These are phyloP conservation scores for Canariomyces notabilis DNA, from an alignment of 2,329 filamentous ascomycete genomes.

Conservation along the genomic window DNA sequence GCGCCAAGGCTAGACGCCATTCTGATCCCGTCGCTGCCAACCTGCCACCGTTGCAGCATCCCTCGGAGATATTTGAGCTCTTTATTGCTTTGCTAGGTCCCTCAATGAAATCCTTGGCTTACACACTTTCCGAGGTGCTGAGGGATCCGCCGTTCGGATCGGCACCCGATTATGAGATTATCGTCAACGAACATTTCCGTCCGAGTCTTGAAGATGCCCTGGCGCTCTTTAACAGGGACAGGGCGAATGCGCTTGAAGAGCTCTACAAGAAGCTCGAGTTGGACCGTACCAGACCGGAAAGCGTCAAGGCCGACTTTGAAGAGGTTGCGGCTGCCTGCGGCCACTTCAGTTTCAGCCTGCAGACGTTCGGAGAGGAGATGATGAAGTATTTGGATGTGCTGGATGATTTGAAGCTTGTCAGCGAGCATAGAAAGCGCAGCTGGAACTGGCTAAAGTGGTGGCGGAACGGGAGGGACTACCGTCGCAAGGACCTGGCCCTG, in stretches of 20 bases:
- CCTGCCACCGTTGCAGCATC: slow-evolving; percentile 46
- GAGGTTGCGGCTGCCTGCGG: slow-evolving; percentile 97
- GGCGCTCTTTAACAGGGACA: slow-evolving; percentile 68
- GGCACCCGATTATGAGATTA: slow-evolving; percentile 62
- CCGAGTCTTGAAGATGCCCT: slow-evolving; percentile 77
- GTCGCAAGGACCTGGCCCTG: slow-evolving; percentile 21
- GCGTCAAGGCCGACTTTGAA: slow-evolving; percentile 87
- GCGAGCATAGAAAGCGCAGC: slow-evolving; percentile 55
- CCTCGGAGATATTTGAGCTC: slow-evolving; percentile 82
- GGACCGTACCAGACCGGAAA: slow-evolving; percentile 61
- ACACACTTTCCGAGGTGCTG: slow-evolving; percentile 82
- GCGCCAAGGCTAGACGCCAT: slow-evolving; percentile 6
- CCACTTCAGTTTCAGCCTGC: slow-evolving; percentile 88
- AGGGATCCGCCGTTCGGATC: slow-evolving; percentile 78
- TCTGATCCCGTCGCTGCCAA: slow-evolving; percentile 21
- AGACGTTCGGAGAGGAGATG: slow-evolving; percentile 88
- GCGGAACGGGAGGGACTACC: slow-evolving; percentile 32
- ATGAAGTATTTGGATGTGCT: slow-evolving; percentile 75
- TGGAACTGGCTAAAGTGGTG: slow-evolving; percentile 90
- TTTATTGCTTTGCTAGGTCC: slow-evolving; percentile 88
- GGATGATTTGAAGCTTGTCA: slow-evolving; percentile 74
- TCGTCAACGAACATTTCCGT: slow-evolving; percentile 73
- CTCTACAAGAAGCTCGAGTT: slow-evolving; percentile 78
- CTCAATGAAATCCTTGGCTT: slow-evolving; percentile 93
- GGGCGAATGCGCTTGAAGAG: slow-evolving; percentile 68